Evolutionary conservation across 352 stramenopile species (phyloP).

Genomic region (Globisporangium nagaii): DNA sequence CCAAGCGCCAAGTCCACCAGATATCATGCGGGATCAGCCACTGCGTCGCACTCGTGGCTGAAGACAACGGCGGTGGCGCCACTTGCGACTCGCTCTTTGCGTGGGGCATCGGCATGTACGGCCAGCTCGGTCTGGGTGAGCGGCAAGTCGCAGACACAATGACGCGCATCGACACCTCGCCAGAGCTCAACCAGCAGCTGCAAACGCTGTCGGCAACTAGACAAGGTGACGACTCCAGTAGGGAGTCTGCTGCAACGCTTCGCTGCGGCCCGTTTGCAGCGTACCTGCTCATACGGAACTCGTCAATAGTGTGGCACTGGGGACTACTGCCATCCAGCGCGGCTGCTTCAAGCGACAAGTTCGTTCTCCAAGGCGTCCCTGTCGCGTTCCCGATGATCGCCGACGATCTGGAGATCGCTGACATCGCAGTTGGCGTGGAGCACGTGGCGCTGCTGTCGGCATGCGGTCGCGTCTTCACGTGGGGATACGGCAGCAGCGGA

Average conservation of each 20-base stretch:
- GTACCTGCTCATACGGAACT: constrained; percentile 14
- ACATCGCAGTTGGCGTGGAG: constrained; percentile 21
- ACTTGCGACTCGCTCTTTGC: constrained; percentile 13
- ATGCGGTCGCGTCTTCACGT: constrained; percentile 26
- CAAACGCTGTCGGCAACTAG: constrained; percentile 4
- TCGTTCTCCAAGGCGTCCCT: constrained; percentile 10
- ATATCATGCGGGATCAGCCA: constrained; percentile 37
- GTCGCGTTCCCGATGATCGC: constrained; percentile 12
- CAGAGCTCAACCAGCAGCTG: constrained; percentile 12
- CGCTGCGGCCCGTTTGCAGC: constrained; percentile 32
- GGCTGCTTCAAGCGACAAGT: background rate
- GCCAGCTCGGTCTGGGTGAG: constrained; percentile 36
- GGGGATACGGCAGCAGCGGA: constrained; percentile 22
- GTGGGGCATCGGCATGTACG: constrained; percentile 35
- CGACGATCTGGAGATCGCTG: constrained; percentile 10
- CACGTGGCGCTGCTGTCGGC: constrained; percentile 25
- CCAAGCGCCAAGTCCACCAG: constrained; percentile 17
- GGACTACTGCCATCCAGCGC: constrained; percentile 18
- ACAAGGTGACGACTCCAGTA: too few relatives aligned
- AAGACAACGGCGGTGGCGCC: background rate
- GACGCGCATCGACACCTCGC: constrained; percentile 9
- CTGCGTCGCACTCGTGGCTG: constrained; percentile 19
- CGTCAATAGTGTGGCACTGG: constrained; percentile 28
- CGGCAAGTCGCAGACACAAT: constrained; percentile 15
- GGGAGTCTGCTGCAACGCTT: constrained; percentile 9